These are phyloP conservation scores for Apiospora koreana DNA, from an alignment of 2,329 filamentous ascomycete genomes.

Conservation along the genomic window DNA sequence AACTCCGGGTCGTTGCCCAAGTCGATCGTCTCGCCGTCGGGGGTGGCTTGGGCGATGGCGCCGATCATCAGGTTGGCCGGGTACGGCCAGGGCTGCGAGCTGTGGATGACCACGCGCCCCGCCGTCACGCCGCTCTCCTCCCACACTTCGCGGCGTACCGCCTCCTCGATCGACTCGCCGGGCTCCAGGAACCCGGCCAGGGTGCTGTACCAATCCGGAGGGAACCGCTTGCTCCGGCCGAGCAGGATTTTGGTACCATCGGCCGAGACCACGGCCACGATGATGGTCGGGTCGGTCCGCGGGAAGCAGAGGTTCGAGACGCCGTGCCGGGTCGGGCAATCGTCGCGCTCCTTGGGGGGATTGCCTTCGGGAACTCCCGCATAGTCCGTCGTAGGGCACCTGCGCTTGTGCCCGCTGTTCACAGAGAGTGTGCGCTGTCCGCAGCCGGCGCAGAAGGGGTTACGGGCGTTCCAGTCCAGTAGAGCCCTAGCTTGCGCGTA, in stretches of 20 bases:
- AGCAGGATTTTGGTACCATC: constrained; percentile 79
- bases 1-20: constrained; percentile 89
- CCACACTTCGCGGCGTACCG: constrained; percentile 81
- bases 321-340: constrained; percentile 80
- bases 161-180: constrained; percentile 82
- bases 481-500: constrained; percentile 87
- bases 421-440: constrained; percentile 79
- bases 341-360: constrained; percentile 55
- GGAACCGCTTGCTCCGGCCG: constrained; percentile 83
- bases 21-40: constrained; percentile 75
- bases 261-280: constrained; percentile 85
- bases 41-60: constrained; percentile 82
- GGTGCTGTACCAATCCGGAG: constrained; percentile 82
- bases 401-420: constrained; percentile 78
- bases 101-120: constrained; percentile 78
- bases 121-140: constrained; percentile 79
- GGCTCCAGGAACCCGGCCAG: constrained; percentile 87
- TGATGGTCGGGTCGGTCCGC: constrained; percentile 90
- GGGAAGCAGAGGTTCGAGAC: constrained; percentile 92
- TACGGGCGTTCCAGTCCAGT: constrained; percentile 91
- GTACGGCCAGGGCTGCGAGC: constrained; percentile 86
- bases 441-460: constrained; percentile 89
- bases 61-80: constrained; percentile 84
- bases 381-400: constrained; percentile 72
- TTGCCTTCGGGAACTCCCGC: constrained; percentile 41